These are phyloP conservation scores for Euphorbia neoarborescens DNA, from an alignment of 441 rosid genomes.

Conservation along the genomic window DNA sequence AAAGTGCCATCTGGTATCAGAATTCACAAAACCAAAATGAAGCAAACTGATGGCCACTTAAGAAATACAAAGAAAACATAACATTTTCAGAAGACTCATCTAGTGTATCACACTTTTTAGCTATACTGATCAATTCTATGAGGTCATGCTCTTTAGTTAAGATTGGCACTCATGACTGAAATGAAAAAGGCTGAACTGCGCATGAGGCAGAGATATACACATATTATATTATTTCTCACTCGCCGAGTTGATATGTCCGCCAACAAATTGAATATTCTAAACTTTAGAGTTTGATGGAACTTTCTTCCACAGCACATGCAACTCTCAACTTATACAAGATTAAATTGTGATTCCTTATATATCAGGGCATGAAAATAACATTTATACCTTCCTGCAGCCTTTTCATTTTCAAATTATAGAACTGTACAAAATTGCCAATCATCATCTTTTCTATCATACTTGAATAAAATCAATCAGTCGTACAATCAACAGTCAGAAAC, in stretches of 20 bases:
- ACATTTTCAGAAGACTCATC: neutral
- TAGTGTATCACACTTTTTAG: neutral
- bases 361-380: neutral
- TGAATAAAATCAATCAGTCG: constrained; percentile 1
- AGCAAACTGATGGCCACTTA: neutral
- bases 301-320: neutral
- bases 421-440: constrained; percentile 3
- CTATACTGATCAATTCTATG: neutral
- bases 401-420: neutral
- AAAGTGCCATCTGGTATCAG: neutral
- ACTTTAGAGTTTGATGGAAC: neutral
- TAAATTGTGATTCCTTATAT: neutral
- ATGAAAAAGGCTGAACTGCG: neutral
- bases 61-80: neutral
- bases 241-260: neutral
- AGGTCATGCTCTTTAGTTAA: neutral
- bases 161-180: neutral
- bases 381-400: neutral
- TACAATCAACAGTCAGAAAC: neutral
- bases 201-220: neutral
- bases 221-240: neutral
- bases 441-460: neutral
- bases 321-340: neutral
- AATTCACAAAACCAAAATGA: neutral
- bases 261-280: neutral